These are phyloP conservation scores for Hylodesmum podocarpum DNA, from an alignment of 306 rosid genomes.

Conservation along the genomic window DNA sequence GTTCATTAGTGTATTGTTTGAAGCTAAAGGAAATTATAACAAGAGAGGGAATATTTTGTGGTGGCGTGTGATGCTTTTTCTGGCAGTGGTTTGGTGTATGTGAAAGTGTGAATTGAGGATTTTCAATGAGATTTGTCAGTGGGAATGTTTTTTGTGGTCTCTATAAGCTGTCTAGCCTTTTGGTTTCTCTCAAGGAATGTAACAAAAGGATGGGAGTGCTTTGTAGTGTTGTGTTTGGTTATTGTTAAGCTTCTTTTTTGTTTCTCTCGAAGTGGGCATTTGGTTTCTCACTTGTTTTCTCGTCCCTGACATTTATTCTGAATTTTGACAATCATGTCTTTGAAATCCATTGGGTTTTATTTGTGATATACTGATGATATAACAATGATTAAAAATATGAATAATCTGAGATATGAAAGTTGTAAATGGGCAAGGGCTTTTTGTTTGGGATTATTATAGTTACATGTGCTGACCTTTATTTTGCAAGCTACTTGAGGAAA, in stretches of 20 bases:
- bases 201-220: background rate
- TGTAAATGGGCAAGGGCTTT: background rate
- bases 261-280: background rate
- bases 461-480: background rate
- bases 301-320: background rate
- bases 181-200: background rate
- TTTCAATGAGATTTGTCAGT: conserved; percentile 5
- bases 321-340: background rate
- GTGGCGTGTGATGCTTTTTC: background rate
- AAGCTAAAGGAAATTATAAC: background rate
- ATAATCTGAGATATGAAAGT: conserved; percentile 5
- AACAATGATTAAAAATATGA: background rate
- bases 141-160: background rate
- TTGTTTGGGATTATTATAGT: background rate
- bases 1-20: background rate
- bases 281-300: background rate
- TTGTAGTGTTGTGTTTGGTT: background rate
- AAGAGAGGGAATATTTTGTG: background rate
- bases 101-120: background rate
- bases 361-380: background rate
- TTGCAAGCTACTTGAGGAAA: background rate
- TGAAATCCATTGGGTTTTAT: background rate
- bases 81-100: background rate
- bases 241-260: background rate
- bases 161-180: background rate